A percentile compares a stretch with the other conserved stretches of the same genome.
phyloP scores from a whole-genome alignment of 768 basidiomycete species.

The Hypholoma sublateritium region DNA sequence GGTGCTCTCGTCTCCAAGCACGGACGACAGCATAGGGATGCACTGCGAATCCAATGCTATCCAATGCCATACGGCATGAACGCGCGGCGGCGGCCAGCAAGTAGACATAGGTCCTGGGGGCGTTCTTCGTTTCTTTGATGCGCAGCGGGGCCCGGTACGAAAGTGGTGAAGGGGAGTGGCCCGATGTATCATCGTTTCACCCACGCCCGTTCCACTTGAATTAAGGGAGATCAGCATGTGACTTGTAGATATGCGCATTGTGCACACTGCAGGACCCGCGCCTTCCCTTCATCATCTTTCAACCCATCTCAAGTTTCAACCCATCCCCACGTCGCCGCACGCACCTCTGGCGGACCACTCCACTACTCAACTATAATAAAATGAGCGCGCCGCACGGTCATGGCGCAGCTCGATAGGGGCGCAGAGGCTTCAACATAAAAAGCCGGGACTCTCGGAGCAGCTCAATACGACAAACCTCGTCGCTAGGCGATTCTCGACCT shows the following conservation, averaged over 20 bases:
- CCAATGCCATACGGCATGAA: no score
- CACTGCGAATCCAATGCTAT: no score
- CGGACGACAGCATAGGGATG: no score
- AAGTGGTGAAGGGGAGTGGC: conserved; percentile 25
- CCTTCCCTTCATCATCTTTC: conserved; percentile 17
- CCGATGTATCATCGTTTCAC: no score
- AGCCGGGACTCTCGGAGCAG: conserved; percentile 48
- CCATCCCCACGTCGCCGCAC: no score
- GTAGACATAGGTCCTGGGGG: conserved; percentile 20
- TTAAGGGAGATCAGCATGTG: no score
- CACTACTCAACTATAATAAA: conserved; percentile 16
- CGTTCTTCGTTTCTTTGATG: conserved; percentile 49
- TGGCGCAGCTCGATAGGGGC: conserved; percentile 44
- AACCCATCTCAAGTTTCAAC: conserved; percentile 30
- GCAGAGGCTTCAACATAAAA: conserved; percentile 43
- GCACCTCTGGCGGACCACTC: no score
- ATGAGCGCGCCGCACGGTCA: conserved; percentile 62
- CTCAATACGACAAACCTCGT: conserved; percentile 74
- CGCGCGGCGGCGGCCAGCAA: no score
- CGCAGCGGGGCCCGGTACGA: conserved; percentile 71
- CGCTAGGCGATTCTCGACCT: conserved; percentile 87
- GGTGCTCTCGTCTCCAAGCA: conserved; percentile 8
- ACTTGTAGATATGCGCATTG: no score
- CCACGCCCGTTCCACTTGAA: no score
- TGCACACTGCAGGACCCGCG: no score